Base-by-base conservation (phyloP, 2,329 filamentous ascomycete genomes). In the Daldinia eschscholtzii region DNA sequence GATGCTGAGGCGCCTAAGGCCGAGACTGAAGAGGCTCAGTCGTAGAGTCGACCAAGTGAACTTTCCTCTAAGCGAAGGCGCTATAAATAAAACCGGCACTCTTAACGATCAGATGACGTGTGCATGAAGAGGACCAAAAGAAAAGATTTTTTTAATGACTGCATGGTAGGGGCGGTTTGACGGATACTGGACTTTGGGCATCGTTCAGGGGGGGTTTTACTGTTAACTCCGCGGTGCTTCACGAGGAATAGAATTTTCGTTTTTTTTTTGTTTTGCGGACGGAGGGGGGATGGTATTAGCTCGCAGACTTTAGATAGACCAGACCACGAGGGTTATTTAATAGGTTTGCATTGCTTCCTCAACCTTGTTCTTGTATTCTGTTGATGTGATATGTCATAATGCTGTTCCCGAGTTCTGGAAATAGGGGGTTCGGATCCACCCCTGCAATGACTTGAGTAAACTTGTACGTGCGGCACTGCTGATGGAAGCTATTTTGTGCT, bases 1-100 rank as follows among this genome's bases (percentile, higher is more conserved):
- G 88, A 91, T 74, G 88, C 86, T 18, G 88, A 89, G 63, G 80
- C 82, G 41, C 76, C 81, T 35, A 85, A 86, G 80, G 77, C 85
- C 20, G 86, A 88, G 74, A 81, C 76, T 7, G 85, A 87, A 72
- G 84, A 85, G 74, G 75, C 80, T 41, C 79, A 78, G 56, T 76
- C 76, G 56, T 76, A 76, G 68, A 46, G 13, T 37, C 26, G 23
- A 13, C 20, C 12, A 35, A 52, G 37, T 20, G 30, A 37, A 39
- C 41, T 55, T 60, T 20, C 41, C 58, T 57, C 23, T 15, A 60
- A 52, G 48, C 48, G 57, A 57, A 42, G 42, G 18, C 18, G 28
- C 18, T 26, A 15, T 26, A 26, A 33, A 39, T 41, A 28, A 39
- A 20, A 37, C 33, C 28, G 44, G 41, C 28, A 15, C 20, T 18